A percentile compares a stretch with the other conserved stretches of the same genome.
These are phyloP conservation scores for Oemleria cerasiformis DNA, from an alignment of 306 rosid genomes.

Conservation along the genomic window DNA sequence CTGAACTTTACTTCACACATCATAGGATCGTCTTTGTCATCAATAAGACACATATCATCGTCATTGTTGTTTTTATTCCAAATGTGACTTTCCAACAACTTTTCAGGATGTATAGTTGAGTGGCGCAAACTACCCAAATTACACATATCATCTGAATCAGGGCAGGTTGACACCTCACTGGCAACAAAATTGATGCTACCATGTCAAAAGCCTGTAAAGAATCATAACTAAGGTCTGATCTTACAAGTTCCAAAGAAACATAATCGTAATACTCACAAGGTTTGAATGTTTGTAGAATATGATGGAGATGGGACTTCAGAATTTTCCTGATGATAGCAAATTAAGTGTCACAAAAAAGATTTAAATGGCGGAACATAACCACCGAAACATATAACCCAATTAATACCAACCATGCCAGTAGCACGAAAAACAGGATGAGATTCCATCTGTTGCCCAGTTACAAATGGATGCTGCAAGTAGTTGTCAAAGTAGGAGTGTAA, in stretches of 20 bases:
- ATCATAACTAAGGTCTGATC: conserved; percentile 24
- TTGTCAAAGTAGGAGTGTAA: conserved; percentile 30
- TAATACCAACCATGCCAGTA: conserved; percentile 44
- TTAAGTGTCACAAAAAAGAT: conserved; percentile 11
- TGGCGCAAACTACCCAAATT: conserved; percentile 50
- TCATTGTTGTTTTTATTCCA: conserved; percentile 62
- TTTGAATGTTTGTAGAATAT: conserved; percentile 34
- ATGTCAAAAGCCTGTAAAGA: conserved; percentile 10
- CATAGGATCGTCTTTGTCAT: conserved; percentile 53
- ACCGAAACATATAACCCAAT: conserved; percentile 15
- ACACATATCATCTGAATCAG: conserved; percentile 44
- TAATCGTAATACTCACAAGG: conserved; percentile 42
- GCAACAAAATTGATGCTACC: conserved; percentile 24
- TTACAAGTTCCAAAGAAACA: conserved; percentile 14
- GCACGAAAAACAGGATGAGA: conserved; percentile 32
- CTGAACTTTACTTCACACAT: conserved; percentile 38
- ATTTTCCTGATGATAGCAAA: conserved; percentile 49
- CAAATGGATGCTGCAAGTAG: conserved; percentile 85
- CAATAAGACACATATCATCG: conserved; percentile 85
- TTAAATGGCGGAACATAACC: conserved; percentile 12
- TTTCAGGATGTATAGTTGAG: conserved; percentile 46
- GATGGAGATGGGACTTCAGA: conserved; percentile 43
- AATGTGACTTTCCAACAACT: conserved; percentile 34
- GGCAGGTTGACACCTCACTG: conserved; percentile 42
- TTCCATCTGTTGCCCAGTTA: conserved; percentile 54